Evolutionary conservation across 192 early-diverging fungal genomes (phyloP), one percentile per base, ranked within the genome.

Genomic region (Backusella mclennaniae): DNA sequence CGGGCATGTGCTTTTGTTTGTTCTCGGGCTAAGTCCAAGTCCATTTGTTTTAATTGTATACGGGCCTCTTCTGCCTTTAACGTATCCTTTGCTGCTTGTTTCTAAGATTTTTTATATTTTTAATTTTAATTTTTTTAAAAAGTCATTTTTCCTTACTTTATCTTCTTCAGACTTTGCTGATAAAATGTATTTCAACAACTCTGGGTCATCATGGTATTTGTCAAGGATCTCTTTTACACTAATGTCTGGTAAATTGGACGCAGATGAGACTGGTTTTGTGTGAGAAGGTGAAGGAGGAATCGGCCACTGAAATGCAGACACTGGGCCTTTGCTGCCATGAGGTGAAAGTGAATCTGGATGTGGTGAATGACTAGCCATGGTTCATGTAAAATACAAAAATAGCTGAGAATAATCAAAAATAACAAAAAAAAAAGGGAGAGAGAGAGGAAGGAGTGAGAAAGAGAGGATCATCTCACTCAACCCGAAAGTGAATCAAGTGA

Each of bases 41-140:
- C 77, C 77, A 79, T 69, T 21, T 69, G 59, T 44, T 67, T 67
- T 38, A 79, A 39, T 35, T 79, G 77, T 31, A 79, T 79, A 38
- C 77, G 71, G 3, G 77, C 77, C 21, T 73, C 33, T 42, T 79
- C 77, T 8, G 67, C 67, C 11, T 73, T 74, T 4, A 79, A 14
- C 14, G 77, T 79, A 21, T 73, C 71, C 21, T 69, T 67, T 31
- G 76, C 76, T 42, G 70, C 71, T 46, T 33, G 35, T 77, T 77
- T 77, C 76, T 77, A 59, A 31, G 29, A 69, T 29, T 15, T 15
- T 38, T 21, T 42, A 46, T 44, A 35, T 44, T 21, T 52, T 35
- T 33, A 17, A 12, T 4, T 68, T 26, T 26, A 26, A 36, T 68
- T 33, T 3, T 33, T 33, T 33, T 33, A 3, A 33, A 2, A 33